A percentile compares a stretch with the other conserved stretches of the same genome.
phyloP scores from a whole-genome alignment of 768 basidiomycete genomes.

The Peribolospora kevripleyi region DNA sequence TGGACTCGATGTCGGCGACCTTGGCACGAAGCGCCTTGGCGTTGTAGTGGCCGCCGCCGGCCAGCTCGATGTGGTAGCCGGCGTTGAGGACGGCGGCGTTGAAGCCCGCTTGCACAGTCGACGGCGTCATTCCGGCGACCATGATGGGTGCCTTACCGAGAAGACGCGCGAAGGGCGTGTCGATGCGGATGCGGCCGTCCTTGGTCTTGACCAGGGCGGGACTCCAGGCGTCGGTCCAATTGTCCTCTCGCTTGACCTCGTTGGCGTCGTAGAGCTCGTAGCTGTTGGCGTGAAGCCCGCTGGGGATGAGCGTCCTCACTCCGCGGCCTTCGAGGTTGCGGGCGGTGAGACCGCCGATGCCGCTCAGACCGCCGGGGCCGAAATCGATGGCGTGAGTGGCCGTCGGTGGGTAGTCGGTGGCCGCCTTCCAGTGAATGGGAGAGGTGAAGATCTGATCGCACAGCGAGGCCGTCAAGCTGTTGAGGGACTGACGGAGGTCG shows the following conservation, averaged over 20 bases:
- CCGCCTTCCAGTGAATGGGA: constrained; percentile 69
- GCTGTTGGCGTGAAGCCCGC: constrained; percentile 43
- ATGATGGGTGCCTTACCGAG: constrained; percentile 93
- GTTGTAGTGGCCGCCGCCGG: constrained; percentile 95
- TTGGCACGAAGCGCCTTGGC: constrained; percentile 65
- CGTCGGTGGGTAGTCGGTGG: constrained; percentile 64
- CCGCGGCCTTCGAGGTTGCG: constrained; percentile 83
- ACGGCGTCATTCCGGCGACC: constrained; percentile 99
- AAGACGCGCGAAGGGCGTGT: constrained; percentile 88
- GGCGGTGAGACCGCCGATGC: constrained; percentile 73
- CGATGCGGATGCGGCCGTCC: constrained; percentile 81
- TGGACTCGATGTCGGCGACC: constrained; percentile 69
- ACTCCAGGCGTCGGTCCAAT: constrained; percentile 76
- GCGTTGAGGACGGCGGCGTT: constrained; percentile 78
- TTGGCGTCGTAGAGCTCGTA: constrained; percentile 54
- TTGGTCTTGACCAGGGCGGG: constrained; percentile 71
- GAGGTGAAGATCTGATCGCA: constrained; percentile 81
- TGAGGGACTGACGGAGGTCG: constrained; percentile 45
- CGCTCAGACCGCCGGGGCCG: constrained; percentile 78
- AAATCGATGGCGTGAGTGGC: constrained; percentile 93
- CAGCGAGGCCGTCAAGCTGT: constrained; percentile 60
- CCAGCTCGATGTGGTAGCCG: constrained; percentile 88
- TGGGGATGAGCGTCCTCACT: constrained; percentile 63
- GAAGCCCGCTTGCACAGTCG: constrained; percentile 84
- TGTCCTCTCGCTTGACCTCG: constrained; percentile 47